Evolutionary conservation across 768 basidiomycete species (phyloP).

Genomic region (Pleurotus platypus): DNA sequence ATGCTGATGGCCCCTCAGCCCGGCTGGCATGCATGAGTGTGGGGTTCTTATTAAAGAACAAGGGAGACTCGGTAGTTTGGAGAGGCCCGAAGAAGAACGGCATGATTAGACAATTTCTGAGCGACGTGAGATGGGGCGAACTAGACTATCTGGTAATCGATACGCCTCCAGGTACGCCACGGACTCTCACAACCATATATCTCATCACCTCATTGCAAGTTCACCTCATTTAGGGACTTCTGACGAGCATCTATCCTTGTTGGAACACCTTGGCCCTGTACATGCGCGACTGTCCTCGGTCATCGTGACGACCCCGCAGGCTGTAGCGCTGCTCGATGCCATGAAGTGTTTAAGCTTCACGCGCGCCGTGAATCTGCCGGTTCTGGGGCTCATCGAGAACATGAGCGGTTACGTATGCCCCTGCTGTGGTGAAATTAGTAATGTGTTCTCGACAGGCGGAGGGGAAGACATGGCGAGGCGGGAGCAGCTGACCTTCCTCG

Average conservation of each 20-base stretch:
- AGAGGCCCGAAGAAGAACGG: slow-evolving; percentile 98
- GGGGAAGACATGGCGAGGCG: slow-evolving; percentile 83
- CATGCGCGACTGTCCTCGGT: slow-evolving; percentile 77
- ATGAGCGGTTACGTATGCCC: slow-evolving; percentile 99
- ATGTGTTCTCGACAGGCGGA: slow-evolving; percentile 92
- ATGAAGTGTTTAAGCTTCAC: slow-evolving; percentile 97
- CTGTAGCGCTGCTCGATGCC: slow-evolving; percentile 91
- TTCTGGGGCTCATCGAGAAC: slow-evolving; percentile 93
- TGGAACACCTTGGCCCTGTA: slow-evolving; percentile 89
- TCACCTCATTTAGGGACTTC: slow-evolving; percentile 72
- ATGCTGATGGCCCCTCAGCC: slow-evolving; percentile 75
- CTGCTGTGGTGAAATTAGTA: slow-evolving; percentile 92
- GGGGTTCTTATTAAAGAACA: slow-evolving; percentile 88
- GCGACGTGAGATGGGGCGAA: slow-evolving; percentile 93
- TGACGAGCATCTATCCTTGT: slow-evolving; percentile 93
- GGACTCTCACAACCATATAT: too few species aligned
- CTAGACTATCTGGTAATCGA: slow-evolving; percentile 92
- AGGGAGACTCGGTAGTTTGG: slow-evolving; percentile 95
- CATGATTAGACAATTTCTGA: slow-evolving; percentile 94
- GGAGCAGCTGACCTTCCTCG: slow-evolving; percentile 76
- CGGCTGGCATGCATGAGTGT: slow-evolving; percentile 95
- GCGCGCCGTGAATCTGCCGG: slow-evolving; percentile 77
- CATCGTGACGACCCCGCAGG: slow-evolving; percentile 96
- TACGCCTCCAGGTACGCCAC: slow-evolving; percentile 85
- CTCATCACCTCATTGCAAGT: not conserved